phyloP scores from a whole-genome alignment of 2,329 filamentous ascomycete genomes.

The Bipolaris oryzae region DNA sequence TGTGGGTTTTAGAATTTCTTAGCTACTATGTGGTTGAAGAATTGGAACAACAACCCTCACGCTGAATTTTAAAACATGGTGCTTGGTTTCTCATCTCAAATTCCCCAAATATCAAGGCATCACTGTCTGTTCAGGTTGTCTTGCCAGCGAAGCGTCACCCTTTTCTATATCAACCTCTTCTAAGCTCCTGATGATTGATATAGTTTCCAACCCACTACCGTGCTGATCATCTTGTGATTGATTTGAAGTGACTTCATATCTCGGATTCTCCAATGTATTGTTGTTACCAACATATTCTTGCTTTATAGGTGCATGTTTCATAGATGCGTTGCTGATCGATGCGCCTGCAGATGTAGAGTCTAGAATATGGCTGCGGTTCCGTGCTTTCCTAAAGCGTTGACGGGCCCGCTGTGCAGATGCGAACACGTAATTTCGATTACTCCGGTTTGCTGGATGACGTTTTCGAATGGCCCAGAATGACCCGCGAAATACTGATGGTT shows the following conservation, averaged over 20 bases:
- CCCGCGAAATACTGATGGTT: neutral
- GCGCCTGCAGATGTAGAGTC: neutral
- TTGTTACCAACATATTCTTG: neutral
- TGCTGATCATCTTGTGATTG: neutral
- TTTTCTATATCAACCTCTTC: neutral
- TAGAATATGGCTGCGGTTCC: neutral
- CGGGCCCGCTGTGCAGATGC: neutral
- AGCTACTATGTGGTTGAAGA: too few relatives aligned
- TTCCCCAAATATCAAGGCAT: too few relatives aligned
- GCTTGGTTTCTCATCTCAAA: too few relatives aligned
- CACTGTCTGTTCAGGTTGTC: neutral
- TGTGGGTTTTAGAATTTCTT: too few relatives aligned
- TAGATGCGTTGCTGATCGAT: neutral
- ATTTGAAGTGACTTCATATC: neutral
- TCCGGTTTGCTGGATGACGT: neutral
- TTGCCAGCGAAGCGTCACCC: neutral
- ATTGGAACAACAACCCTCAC: too few relatives aligned
- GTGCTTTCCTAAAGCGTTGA: neutral
- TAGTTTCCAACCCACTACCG: neutral
- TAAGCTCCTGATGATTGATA: neutral
- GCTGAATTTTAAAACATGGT: too few relatives aligned
- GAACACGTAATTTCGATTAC: neutral
- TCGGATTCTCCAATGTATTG: neutral
- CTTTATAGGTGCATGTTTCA: too few relatives aligned
- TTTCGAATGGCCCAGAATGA: neutral